phyloP scores from a whole-genome alignment of 2,329 filamentous ascomycete genomes.

The Penicillium sp. region DNA sequence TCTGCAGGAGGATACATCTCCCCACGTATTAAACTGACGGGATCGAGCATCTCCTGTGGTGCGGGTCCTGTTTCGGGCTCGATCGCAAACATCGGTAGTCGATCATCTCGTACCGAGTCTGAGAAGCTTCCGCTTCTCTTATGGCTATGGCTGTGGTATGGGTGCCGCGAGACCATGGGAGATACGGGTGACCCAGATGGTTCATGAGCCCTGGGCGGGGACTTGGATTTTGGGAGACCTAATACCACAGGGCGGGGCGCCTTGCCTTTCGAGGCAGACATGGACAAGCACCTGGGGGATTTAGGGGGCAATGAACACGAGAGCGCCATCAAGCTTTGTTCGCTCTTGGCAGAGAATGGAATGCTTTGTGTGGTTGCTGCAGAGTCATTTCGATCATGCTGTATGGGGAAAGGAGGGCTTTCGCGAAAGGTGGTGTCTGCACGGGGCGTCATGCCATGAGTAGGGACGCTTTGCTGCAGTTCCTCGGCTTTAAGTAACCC shows the following conservation, averaged over 20 bases:
- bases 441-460: slow-evolving; percentile 1
- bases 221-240: slow-evolving; percentile 30
- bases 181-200: slow-evolving; percentile 25
- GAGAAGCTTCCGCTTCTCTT: slow-evolving; percentile 85
- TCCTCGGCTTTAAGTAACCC: slow-evolving; percentile 46
- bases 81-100: slow-evolving; percentile 51
- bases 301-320: slow-evolving; percentile 60
- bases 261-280: slow-evolving; percentile 32
- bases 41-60: slow-evolving; percentile 64
- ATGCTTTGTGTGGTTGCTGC: slow-evolving; percentile 36
- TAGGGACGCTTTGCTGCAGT: slow-evolving; percentile 10
- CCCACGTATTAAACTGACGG: slow-evolving; percentile 82
- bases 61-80: slow-evolving; percentile 47
- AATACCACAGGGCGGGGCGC: slow-evolving; percentile 45
- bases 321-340: slow-evolving; percentile 55
- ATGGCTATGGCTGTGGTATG: slow-evolving; percentile 58
- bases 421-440: slow-evolving; percentile 16
- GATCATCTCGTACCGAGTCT: slow-evolving; percentile 73
- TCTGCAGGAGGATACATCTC: slow-evolving; percentile 79
- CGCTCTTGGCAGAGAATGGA: slow-evolving; percentile 41
- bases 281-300: slow-evolving; percentile 40
- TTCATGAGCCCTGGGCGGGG: slow-evolving; percentile 25
- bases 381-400: slow-evolving; percentile 39
- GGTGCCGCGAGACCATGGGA: slow-evolving; percentile 43
- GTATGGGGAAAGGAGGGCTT: slow-evolving; percentile 15